Conservation (phyloP, 2,329 filamentous ascomycete genomes). For the Fusarium continuum region DNA sequence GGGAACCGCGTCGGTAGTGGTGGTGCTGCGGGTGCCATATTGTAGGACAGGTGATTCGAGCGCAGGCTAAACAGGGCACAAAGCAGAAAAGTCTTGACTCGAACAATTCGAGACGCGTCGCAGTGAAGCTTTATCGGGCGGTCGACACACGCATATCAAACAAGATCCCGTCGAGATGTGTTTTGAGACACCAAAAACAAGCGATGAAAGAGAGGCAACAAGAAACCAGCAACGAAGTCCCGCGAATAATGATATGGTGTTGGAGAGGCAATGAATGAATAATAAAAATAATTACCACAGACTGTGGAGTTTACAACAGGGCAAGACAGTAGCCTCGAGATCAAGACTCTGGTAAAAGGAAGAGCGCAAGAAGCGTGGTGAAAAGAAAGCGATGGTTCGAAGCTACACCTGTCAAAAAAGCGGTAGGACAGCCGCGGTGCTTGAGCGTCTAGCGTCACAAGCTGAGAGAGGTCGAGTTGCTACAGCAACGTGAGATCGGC, state of each 20-base stretch:
- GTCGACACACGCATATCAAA: slow-evolving; percentile 39
- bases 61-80: slow-evolving; percentile 12
- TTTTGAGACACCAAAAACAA: slow-evolving; percentile 25
- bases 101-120: slow-evolving; percentile 23
- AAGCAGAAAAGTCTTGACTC: slow-evolving; percentile 15
- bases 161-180: slow-evolving; percentile 13
- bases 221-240: slow-evolving; percentile 12
- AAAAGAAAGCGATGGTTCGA: slow-evolving; percentile 28
- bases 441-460: slow-evolving; percentile 27
- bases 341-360: slow-evolving; percentile 11
- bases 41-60: slow-evolving; percentile 31
- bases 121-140: slow-evolving; percentile 24
- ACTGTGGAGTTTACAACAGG: slow-evolving; percentile 1
- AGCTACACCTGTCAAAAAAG: slow-evolving; percentile 37
- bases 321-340: slow-evolving; percentile 25
- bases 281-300: slow-evolving; percentile 21
- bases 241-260: slow-evolving; percentile 4
- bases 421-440: slow-evolving; percentile 36
- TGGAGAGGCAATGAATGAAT: slow-evolving; percentile 1
- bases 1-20: slow-evolving; percentile 81
- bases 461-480: slow-evolving; percentile 15
- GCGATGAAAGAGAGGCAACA: background rate
- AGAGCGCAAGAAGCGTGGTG: slow-evolving; percentile 28
- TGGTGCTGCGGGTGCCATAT: slow-evolving; percentile 65
- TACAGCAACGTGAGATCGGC: slow-evolving; percentile 24